Conservation (phyloP, 2,329 filamentous ascomycete genomes). For the Lachnellula suecica region DNA sequence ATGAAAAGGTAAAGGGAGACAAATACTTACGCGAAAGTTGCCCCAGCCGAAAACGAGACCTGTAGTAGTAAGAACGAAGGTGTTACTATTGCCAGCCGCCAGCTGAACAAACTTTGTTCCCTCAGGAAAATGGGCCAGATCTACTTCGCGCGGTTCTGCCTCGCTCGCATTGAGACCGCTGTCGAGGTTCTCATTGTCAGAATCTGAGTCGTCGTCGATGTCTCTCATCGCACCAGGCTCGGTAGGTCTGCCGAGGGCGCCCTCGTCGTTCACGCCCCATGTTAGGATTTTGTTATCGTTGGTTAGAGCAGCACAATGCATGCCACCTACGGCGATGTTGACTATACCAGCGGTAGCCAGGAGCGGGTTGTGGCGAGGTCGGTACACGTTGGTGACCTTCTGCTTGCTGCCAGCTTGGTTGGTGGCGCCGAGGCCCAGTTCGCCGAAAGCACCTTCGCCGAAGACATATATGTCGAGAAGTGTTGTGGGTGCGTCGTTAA, state of each 20-base stretch:
- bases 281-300: conserved; percentile 78
- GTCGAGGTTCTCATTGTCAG: conserved; percentile 46
- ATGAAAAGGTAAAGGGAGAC: neutral
- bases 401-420: conserved; percentile 56
- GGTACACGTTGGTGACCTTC: conserved; percentile 68
- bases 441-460: conserved; percentile 74
- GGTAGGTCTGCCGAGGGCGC: conserved; percentile 75
- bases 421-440: conserved; percentile 76
- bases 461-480: conserved; percentile 75
- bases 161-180: conserved; percentile 76
- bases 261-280: conserved; percentile 86
- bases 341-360: conserved; percentile 65
- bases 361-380: conserved; percentile 66
- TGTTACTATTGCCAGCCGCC: conserved; percentile 71
- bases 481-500: conserved; percentile 63
- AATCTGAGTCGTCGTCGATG: conserved; percentile 47
- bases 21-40: conserved; percentile 64
- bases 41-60: conserved; percentile 83
- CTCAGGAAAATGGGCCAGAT: conserved; percentile 57
- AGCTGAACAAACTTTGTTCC: conserved; percentile 65
- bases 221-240: conserved; percentile 67
- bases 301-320: conserved; percentile 76
- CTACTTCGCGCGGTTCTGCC: conserved; percentile 62
- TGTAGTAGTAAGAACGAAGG: conserved; percentile 72
- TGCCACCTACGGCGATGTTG: conserved; percentile 74